Conservation (phyloP, 331 rosid genomes). For the Saraca asoca region DNA sequence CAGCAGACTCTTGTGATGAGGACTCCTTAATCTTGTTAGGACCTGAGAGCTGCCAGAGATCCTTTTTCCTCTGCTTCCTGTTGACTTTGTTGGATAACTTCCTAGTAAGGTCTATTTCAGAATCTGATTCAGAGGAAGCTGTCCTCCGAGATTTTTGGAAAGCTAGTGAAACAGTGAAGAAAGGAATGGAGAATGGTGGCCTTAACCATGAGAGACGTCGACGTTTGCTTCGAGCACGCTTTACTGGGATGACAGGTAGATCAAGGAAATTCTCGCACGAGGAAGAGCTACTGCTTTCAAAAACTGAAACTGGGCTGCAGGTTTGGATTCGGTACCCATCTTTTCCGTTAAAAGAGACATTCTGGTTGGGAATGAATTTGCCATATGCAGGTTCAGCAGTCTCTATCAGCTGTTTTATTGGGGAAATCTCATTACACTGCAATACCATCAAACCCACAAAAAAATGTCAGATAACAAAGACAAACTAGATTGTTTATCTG, state of each 20-base stretch:
- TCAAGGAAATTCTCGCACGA: conserved; percentile 52
- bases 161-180: conserved; percentile 32
- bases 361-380: conserved; percentile 39
- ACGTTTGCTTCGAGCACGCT: conserved; percentile 70
- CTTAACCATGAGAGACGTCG: conserved; percentile 48
- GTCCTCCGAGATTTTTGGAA: conserved; percentile 26
- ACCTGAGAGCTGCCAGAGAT: conserved; percentile 39
- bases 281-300: conserved; percentile 67
- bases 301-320: conserved; percentile 76
- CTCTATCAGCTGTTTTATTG: conserved; percentile 34
- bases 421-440: conserved; percentile 52
- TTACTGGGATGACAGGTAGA: conserved; percentile 41
- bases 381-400: conserved; percentile 40
- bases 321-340: conserved; percentile 45
- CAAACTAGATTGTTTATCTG: conserved; percentile 16
- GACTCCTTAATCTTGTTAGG: conserved; percentile 32
- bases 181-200: conserved; percentile 38
- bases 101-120: conserved; percentile 32
- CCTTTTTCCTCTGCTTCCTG: conserved; percentile 47
- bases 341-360: conserved; percentile 43
- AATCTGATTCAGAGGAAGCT: conserved; percentile 42
- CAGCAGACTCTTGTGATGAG: conserved; percentile 31
- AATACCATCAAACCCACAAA: conserved; percentile 29
- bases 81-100: conserved; percentile 34
- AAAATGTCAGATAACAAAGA: conserved; percentile 32